A percentile compares a stretch with the other conserved stretches of the same genome.
phyloP scores from a whole-genome alignment of 2,329 filamentous ascomycete genomes.

The Sarocladium brachiariae region DNA sequence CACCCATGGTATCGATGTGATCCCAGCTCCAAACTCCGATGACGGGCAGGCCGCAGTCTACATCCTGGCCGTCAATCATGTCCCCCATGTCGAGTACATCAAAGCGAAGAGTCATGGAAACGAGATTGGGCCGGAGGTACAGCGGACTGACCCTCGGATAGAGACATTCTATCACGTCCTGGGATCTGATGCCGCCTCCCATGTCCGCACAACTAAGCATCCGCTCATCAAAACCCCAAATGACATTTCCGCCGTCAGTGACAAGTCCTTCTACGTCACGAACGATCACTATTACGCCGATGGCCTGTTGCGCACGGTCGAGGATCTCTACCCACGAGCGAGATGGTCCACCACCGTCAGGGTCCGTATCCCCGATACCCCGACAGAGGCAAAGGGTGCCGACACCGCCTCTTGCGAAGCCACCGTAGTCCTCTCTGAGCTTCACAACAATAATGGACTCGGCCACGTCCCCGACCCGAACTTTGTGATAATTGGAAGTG shows the following conservation, averaged over 20 bases:
- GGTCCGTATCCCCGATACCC: slow-evolving; percentile 27
- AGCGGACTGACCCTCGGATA: slow-evolving; percentile 43
- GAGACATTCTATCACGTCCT: slow-evolving; percentile 51
- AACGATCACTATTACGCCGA: slow-evolving; percentile 52
- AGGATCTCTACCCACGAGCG: slow-evolving; percentile 33
- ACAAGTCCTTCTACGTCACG: slow-evolving; percentile 47
- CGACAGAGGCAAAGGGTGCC: slow-evolving; percentile 28
- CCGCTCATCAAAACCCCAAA: slow-evolving; percentile 51
- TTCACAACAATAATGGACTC: slow-evolving; percentile 52
- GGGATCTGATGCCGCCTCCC: slow-evolving; percentile 30
- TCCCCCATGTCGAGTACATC: slow-evolving; percentile 38
- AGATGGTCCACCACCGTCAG: slow-evolving; percentile 45
- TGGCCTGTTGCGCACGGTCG: slow-evolving; percentile 38
- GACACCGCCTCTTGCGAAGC: slow-evolving; percentile 17
- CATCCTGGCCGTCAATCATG: slow-evolving; percentile 55
- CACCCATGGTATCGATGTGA: slow-evolving; percentile 55
- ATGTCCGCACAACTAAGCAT: slow-evolving; percentile 47
- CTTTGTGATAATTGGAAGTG: slow-evolving; percentile 38
- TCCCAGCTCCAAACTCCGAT: slow-evolving; percentile 36
- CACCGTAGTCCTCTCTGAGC: slow-evolving; percentile 32
- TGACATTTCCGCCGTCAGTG: slow-evolving; percentile 43
- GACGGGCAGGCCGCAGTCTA: slow-evolving; percentile 38
- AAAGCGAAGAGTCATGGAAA: slow-evolving; percentile 13
- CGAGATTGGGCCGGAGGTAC: slow-evolving; percentile 17
- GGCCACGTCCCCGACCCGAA: slow-evolving; percentile 35